These are phyloP conservation scores for Turnera subulata DNA, from an alignment of 345 rosid species.

Conservation along the genomic window DNA sequence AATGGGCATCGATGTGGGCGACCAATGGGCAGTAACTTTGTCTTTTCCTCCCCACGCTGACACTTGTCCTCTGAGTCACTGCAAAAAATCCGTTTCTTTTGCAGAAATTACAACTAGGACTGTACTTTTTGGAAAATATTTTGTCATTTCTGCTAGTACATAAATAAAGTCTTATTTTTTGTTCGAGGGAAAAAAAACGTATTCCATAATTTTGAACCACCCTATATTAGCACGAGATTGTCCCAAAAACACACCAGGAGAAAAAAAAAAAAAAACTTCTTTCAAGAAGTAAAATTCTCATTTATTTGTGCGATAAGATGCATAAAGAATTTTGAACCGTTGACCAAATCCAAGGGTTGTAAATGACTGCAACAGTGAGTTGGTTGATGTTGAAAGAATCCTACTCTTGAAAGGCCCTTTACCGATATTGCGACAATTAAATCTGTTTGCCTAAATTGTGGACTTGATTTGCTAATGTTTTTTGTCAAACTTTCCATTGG, in stretches of 20 bases:
- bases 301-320: no score
- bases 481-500: neutral
- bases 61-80: constrained; percentile 18
- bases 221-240: no score
- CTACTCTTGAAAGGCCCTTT: neutral
- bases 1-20: neutral
- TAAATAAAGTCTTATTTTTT: no score
- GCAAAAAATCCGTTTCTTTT: constrained; percentile 11
- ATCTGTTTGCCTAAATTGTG: constrained; percentile 1
- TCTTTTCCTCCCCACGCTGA: constrained; percentile 23
- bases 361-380: neutral
- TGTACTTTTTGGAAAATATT: constrained; percentile 3
- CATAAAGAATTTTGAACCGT: no score
- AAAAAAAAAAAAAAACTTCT: no score
- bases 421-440: neutral
- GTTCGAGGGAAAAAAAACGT: no score
- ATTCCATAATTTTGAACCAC: no score
- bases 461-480: neutral
- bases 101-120: constrained; percentile 23
- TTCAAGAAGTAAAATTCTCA: no score
- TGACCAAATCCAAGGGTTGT: neutral
- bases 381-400: neutral
- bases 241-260: no score
- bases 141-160: no score
- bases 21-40: constrained; percentile 12